These are phyloP conservation scores for Linnemannia exigua DNA, from an alignment of 192 early-diverging fungal species.

Conservation along the genomic window DNA sequence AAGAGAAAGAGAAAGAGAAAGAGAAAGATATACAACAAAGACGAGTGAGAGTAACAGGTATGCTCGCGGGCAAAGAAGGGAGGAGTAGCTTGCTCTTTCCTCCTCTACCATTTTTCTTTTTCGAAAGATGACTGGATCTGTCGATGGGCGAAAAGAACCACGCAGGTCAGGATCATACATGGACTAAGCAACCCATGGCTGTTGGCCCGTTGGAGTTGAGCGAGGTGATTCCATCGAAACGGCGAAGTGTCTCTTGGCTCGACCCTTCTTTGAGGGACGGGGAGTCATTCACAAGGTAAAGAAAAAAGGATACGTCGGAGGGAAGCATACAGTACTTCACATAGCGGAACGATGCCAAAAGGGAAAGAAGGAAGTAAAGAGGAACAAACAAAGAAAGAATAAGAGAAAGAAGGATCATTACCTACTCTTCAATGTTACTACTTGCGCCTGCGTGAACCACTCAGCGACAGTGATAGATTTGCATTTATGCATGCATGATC, in stretches of 20 bases:
- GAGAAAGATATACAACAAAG: background rate
- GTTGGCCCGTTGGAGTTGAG: background rate
- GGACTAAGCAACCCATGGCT: background rate
- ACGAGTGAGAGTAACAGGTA: background rate
- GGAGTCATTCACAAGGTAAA: background rate
- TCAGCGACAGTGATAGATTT: background rate
- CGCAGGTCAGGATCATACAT: background rate
- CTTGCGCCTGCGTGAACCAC: background rate
- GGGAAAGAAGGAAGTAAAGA: conserved; percentile 2
- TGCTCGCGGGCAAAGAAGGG: background rate
- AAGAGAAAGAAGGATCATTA: background rate
- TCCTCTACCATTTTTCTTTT: background rate
- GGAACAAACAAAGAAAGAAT: background rate
- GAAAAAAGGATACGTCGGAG: background rate
- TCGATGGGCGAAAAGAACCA: background rate
- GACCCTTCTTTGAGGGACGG: background rate
- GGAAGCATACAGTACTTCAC: background rate
- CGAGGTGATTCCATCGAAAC: background rate
- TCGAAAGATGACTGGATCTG: background rate
- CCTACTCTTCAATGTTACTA: background rate
- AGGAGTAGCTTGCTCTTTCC: background rate
- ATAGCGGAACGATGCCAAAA: background rate
- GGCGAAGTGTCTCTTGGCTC: background rate
- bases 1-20: background rate
- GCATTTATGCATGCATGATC: background rate